These are phyloP conservation scores for Rubroboletus satanas DNA, from an alignment of 768 basidiomycete species.

Conservation along the genomic window DNA sequence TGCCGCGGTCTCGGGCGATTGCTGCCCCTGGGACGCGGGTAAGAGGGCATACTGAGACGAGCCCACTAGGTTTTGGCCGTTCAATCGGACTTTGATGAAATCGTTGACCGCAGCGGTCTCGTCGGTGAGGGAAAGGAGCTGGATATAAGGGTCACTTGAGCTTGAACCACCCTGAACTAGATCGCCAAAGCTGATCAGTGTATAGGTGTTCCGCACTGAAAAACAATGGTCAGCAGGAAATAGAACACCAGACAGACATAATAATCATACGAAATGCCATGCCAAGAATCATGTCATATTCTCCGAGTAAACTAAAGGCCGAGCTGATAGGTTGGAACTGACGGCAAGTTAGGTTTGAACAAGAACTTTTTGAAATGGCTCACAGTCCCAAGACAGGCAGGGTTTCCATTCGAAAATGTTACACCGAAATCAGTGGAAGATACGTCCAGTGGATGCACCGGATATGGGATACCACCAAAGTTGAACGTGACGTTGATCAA, in stretches of 20 bases:
- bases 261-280: slow-evolving; percentile 66
- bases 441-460: slow-evolving; percentile 71
- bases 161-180: slow-evolving; percentile 51
- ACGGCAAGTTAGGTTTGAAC: slow-evolving; percentile 6
- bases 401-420: slow-evolving; percentile 42
- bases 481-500: slow-evolving; percentile 66
- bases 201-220: slow-evolving; percentile 75
- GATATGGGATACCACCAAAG: slow-evolving; percentile 65
- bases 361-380: slow-evolving; percentile 24
- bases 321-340: slow-evolving; percentile 83
- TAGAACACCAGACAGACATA: background rate
- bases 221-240: slow-evolving; percentile 4
- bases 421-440: slow-evolving; percentile 55
- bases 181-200: slow-evolving; percentile 68
- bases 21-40: slow-evolving; percentile 51
- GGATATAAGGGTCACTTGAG: slow-evolving; percentile 60
- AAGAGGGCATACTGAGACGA: slow-evolving; percentile 57
- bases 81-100: slow-evolving; percentile 60
- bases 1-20: slow-evolving; percentile 57
- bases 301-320: slow-evolving; percentile 70
- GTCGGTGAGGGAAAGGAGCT: slow-evolving; percentile 61
- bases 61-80: slow-evolving; percentile 54
- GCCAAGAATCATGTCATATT: slow-evolving; percentile 81
- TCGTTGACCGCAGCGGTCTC: slow-evolving; percentile 52
- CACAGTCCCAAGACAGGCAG: slow-evolving; percentile 66